Conservation (phyloP, 495 filamentous ascomycete genomes). For the Talaromyces wortmannii region DNA sequence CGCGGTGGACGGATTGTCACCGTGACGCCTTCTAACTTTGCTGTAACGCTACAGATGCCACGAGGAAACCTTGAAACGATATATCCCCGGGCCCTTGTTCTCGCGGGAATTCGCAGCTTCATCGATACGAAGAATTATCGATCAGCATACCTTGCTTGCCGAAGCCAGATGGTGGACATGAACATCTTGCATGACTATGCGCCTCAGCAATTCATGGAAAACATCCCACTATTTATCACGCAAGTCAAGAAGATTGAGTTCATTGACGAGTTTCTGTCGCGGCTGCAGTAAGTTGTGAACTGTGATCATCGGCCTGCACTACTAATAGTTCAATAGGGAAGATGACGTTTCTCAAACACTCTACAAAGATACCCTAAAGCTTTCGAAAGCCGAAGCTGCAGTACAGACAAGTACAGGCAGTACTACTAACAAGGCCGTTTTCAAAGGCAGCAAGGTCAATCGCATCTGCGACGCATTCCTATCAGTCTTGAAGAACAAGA, state of each 20-base stretch:
- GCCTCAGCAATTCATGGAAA: constrained; percentile 73
- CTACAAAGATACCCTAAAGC: constrained; percentile 73
- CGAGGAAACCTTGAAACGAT: constrained; percentile 94
- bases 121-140: constrained; percentile 76
- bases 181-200: constrained; percentile 96
- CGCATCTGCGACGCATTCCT: constrained; percentile 84
- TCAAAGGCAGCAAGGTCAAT: constrained; percentile 64
- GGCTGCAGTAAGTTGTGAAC: constrained; percentile 58
- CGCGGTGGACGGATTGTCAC: constrained; percentile 81
- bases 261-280: constrained; percentile 88
- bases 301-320: not conserved
- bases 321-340: constrained; percentile 46
- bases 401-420: not conserved
- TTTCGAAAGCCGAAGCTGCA: constrained; percentile 22
- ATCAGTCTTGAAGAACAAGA: constrained; percentile 50
- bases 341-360: constrained; percentile 93
- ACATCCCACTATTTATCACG: constrained; percentile 69
- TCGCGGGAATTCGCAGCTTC: constrained; percentile 76
- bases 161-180: constrained; percentile 92
- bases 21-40: constrained; percentile 80
- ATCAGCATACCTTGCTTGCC: constrained; percentile 77
- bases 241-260: constrained; percentile 80
- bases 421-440: not conserved
- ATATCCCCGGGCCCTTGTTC: constrained; percentile 83
- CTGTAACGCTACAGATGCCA: constrained; percentile 83